A percentile compares a stretch with the other conserved stretches of the same genome.
phyloP scores from a whole-genome alignment of 1,284 basidiomycete genomes.

The Trichosporon coremiiforme region DNA sequence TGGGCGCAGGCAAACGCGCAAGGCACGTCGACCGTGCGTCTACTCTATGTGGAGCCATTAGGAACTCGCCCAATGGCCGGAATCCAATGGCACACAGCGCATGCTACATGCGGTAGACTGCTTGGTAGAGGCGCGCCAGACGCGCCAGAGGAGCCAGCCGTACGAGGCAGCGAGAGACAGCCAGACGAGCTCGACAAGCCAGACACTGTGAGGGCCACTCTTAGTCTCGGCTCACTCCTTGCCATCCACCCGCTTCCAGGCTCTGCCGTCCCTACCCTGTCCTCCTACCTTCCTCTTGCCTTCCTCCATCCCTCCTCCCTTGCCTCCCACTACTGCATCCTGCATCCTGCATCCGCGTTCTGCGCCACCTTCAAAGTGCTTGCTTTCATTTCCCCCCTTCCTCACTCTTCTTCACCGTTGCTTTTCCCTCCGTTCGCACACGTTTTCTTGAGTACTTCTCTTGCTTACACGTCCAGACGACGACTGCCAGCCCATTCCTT shows the following conservation, averaged over 20 bases:
- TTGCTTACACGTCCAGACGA: constrained; percentile 15
- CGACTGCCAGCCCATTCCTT: constrained; percentile 18
- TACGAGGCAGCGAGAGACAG: no score
- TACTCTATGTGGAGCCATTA: not conserved
- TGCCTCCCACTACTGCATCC: not conserved
- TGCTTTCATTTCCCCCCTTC: not conserved
- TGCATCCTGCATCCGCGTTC: not conserved
- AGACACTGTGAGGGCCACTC: not conserved
- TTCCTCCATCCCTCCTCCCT: not conserved
- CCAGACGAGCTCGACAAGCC: no score
- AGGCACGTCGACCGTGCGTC: constrained; percentile 16
- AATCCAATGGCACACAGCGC: not conserved
- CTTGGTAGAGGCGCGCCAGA: not conserved
- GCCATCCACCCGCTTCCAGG: constrained; percentile 7
- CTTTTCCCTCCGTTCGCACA: not conserved
- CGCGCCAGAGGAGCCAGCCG: no score
- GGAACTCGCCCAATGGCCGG: not conserved
- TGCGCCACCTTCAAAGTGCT: not conserved
- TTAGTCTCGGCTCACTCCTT: not conserved
- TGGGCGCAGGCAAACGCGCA: not conserved
- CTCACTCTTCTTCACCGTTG: not conserved
- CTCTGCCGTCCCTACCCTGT: not conserved
- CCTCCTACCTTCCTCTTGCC: not conserved
- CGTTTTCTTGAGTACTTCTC: not conserved
- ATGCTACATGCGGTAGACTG: not conserved